Conservation (phyloP, 352 stramenopile genomes). For the Pythium pyrilobum region DNA sequence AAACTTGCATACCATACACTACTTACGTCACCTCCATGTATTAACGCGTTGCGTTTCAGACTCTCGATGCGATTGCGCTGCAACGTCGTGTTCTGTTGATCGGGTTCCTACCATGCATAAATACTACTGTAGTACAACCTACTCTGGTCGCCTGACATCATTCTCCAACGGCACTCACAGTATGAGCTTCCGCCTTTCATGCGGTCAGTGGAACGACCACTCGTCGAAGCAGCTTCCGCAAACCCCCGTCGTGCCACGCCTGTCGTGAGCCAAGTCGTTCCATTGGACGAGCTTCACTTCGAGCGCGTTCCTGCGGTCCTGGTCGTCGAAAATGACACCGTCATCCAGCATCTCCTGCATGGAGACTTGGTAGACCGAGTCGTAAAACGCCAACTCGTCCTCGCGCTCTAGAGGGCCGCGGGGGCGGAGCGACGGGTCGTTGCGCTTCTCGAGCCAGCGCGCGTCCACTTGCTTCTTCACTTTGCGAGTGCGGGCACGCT, state of each 20-base stretch:
- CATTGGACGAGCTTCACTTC: conserved; percentile 2
- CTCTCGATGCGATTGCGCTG: too few relatives aligned
- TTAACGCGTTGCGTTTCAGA: too few relatives aligned
- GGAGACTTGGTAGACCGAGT: conserved; percentile 32
- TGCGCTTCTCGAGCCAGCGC: conserved; percentile 50
- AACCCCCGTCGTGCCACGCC: conserved; percentile 40
- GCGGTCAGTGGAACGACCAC: conserved; percentile 15
- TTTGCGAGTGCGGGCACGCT: conserved; percentile 45
- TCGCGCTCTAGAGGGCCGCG: conserved; percentile 36
- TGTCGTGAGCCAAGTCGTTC: conserved; percentile 21
- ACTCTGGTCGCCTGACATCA: too few relatives aligned
- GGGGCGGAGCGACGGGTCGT: conserved; percentile 46
- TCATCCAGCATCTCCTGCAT: conserved; percentile 31
- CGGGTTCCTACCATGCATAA: background rate
- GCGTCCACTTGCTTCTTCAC: conserved; percentile 63
- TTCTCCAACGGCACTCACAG: too few relatives aligned
- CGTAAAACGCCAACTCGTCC: conserved; percentile 44
- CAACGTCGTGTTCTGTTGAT: too few relatives aligned
- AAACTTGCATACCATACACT: conserved; percentile 17
- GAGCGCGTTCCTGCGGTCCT: conserved; percentile 7
- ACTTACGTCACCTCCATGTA: background rate
- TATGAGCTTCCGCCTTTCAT: background rate
- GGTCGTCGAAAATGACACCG: conserved; percentile 39
- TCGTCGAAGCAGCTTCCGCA: conserved; percentile 51
- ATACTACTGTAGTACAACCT: too few relatives aligned